phyloP scores from a whole-genome alignment of 768 basidiomycete genomes.

The Hygrocybe punicea region DNA sequence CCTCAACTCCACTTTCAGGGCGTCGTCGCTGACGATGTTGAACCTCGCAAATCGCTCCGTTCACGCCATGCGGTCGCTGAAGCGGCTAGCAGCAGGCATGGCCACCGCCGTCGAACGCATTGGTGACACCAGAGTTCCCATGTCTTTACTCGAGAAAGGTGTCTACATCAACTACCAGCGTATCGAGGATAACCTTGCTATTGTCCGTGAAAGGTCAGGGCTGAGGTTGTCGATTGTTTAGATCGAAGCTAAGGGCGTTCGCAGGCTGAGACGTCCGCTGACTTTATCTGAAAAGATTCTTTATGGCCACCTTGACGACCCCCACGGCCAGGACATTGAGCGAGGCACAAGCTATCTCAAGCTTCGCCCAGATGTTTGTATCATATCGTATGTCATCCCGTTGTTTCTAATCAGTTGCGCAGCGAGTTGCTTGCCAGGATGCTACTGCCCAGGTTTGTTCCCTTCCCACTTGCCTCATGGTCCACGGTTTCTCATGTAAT shows the following conservation, averaged over 20 bases:
- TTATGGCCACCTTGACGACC: slow-evolving; percentile 97
- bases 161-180: slow-evolving; percentile 93
- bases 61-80: slow-evolving; percentile 49
- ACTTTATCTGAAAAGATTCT: slow-evolving; percentile 96
- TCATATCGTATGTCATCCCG: slow-evolving; percentile 1
- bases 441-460: slow-evolving; percentile 76
- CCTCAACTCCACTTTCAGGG: neutral
- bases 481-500: slow-evolving; percentile 12
- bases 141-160: slow-evolving; percentile 80
- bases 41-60: slow-evolving; percentile 54
- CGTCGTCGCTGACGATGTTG: slow-evolving; percentile 52
- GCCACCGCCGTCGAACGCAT: slow-evolving; percentile 78
- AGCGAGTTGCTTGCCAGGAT: slow-evolving; percentile 91
- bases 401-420: slow-evolving; percentile 11
- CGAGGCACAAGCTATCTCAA: slow-evolving; percentile 95
- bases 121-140: slow-evolving; percentile 85
- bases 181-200: slow-evolving; percentile 93
- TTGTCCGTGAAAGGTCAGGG: slow-evolving; percentile 75
- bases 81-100: slow-evolving; percentile 64
- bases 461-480: slow-evolving; percentile 26
- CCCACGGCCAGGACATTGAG: slow-evolving; percentile 84
- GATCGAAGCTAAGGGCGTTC: slow-evolving; percentile 8
- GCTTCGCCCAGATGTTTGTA: slow-evolving; percentile 91
- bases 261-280: slow-evolving; percentile 81
- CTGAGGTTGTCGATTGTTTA: neutral